Evolutionary conservation across 139 green algal genomes (phyloP), one percentile per base, ranked within the genome.

Genomic region (Pleodorina starrii): DNA sequence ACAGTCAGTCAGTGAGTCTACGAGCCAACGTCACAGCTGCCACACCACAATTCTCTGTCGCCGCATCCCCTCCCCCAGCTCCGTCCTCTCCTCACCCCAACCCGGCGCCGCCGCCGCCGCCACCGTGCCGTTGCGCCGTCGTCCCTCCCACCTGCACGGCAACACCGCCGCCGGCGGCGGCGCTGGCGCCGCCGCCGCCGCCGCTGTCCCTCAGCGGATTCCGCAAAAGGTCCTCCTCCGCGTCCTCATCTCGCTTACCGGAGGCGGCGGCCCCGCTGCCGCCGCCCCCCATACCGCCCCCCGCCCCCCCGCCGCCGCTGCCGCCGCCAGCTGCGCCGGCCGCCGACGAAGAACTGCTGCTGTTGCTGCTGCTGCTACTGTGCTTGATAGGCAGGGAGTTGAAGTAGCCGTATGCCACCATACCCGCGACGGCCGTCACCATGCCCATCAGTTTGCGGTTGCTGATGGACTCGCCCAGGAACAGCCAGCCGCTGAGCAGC

Each of bases 381-480:
- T 60, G 54, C 59, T 86, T 86, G 79, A 66, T 27, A 11, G 83
- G 44, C 6, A 80, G 44, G 7, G 54, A 77, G 68, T 88, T 94
- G 85, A 93, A 90, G 57, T 93, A 93, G 46, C 95, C 95, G 88
- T 98, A 98, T 43, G 82, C 84, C 21, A 96, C 90, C 95, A 98
- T 98, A 71, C 96, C 96, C 32, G 89, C 46, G 19, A 98, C 94
- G 0, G 96, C 96, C 19, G 97, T 79, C 19, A 63, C 23, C 93
- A 98, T 98, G 87, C 96, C 96, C 32, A 88, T 5, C 35, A 95
- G 43, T 91, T 98, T 96, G 32, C 92, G 90, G 2, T 7, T 32
- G 16, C 82, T 94, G 86, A 98, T 95, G 46, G 81, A 63, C 68
- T 98, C 96, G 0, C 95, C 90, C 48, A 98, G 90, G 86, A 96